A percentile compares a stretch with the other conserved stretches of the same genome.
Conservation (phyloP, 2,329 filamentous ascomycete species). For the Aureobasidium sp. region DNA sequence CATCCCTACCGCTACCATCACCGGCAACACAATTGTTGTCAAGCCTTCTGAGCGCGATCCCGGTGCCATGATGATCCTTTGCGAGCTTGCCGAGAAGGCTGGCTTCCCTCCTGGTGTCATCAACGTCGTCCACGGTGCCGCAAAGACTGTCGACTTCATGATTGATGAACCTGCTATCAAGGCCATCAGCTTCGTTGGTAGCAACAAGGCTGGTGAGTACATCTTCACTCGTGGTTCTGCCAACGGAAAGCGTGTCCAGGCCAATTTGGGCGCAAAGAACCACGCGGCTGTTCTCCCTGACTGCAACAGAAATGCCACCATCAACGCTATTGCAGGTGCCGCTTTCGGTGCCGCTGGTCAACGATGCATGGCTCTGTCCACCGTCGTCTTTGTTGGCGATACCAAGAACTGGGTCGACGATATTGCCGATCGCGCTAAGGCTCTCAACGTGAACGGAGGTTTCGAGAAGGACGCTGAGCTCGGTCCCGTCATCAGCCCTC, state of each 20-base stretch:
- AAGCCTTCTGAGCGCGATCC: conserved; percentile 85
- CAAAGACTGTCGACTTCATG: conserved; percentile 78
- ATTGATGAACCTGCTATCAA: conserved; percentile 79
- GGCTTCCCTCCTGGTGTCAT: conserved; percentile 76
- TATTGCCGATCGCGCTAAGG: conserved; percentile 67
- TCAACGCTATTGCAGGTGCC: conserved; percentile 76
- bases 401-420: conserved; percentile 77
- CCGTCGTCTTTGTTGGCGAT: conserved; percentile 75
- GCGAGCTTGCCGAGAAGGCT: conserved; percentile 70
- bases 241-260: conserved; percentile 82
- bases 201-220: conserved; percentile 84
- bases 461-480: conserved; percentile 76
- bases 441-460: conserved; percentile 67
- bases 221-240: conserved; percentile 72
- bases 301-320: conserved; percentile 83
- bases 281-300: conserved; percentile 78
- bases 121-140: conserved; percentile 75
- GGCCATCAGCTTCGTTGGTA: conserved; percentile 78
- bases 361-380: conserved; percentile 80
- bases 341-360: conserved; percentile 81
- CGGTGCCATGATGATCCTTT: conserved; percentile 77
- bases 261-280: conserved; percentile 84
- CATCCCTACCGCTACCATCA: conserved; percentile 76
- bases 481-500: conserved; percentile 72
- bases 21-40: conserved; percentile 75